These are phyloP conservation scores for Xylaria curta DNA, from an alignment of 495 filamentous ascomycete genomes.

Conservation along the genomic window DNA sequence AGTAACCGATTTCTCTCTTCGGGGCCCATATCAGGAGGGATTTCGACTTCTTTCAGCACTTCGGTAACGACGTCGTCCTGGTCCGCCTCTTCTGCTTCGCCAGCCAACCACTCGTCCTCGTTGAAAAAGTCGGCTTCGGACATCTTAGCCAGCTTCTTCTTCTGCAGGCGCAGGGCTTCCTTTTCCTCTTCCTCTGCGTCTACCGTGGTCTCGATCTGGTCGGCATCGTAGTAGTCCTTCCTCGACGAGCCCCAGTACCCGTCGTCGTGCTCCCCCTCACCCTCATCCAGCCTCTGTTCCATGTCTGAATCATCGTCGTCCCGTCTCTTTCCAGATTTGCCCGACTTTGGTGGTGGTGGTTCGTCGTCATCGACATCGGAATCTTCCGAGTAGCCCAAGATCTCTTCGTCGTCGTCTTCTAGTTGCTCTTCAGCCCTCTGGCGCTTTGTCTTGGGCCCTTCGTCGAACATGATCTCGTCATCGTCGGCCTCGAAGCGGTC, in stretches of 20 bases:
- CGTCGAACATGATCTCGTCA: constrained; percentile 85
- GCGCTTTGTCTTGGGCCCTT: constrained; percentile 78
- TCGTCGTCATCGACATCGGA: constrained; percentile 61
- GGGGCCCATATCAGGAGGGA: constrained; percentile 77
- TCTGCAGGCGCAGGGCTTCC: constrained; percentile 84
- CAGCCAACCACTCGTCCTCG: constrained; percentile 77
- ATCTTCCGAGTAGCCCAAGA: constrained; percentile 69
- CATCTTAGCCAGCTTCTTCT: constrained; percentile 86
- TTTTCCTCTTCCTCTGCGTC: constrained; percentile 92
- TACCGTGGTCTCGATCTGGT: constrained; percentile 86
- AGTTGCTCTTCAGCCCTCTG: constrained; percentile 64
- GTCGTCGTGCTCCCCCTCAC: constrained; percentile 75
- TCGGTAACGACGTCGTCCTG: constrained; percentile 73
- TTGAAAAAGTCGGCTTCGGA: constrained; percentile 92
- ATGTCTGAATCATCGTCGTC: constrained; percentile 49
- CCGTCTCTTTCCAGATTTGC: constrained; percentile 30
- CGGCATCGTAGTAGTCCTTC: constrained; percentile 91
- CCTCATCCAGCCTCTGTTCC: constrained; percentile 47
- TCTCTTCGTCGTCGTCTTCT: constrained; percentile 87
- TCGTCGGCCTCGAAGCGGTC: constrained; percentile 87
- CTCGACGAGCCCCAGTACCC: constrained; percentile 86
- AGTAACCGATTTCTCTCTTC: constrained; percentile 80
- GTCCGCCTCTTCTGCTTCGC: constrained; percentile 50
- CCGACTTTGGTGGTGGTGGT: constrained; percentile 33
- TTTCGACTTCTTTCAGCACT: constrained; percentile 77